Percentiles rank a stretch among this genome's conserved stretches.
These are phyloP conservation scores for Monosporascus sp. DNA, from an alignment of 2,329 filamentous ascomycete species.

Conservation along the genomic window DNA sequence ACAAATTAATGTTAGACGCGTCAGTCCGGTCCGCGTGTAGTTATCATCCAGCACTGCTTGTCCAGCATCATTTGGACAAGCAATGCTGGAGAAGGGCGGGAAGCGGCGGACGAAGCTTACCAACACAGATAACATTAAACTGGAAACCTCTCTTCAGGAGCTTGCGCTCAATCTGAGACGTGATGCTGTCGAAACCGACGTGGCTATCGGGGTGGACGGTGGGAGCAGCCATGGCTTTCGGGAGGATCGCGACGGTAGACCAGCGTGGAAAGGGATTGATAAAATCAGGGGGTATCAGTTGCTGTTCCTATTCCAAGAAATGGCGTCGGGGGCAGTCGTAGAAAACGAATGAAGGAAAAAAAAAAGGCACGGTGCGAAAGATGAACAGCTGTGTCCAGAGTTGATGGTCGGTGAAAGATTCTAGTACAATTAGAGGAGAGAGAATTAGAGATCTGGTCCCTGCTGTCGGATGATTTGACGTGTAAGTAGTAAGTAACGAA, in stretches of 20 bases:
- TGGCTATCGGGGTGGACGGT: constrained; percentile 90
- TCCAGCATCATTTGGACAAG: neutral
- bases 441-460: neutral
- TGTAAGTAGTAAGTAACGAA: neutral
- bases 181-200: constrained; percentile 99
- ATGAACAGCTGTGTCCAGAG: constrained; percentile 4
- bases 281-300: constrained; percentile 18
- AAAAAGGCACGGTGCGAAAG: constrained; percentile 1
- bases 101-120: constrained; percentile 52
- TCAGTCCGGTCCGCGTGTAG: constrained; percentile 18
- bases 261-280: constrained; percentile 17
- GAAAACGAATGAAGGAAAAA: constrained; percentile 17
- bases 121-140: constrained; percentile 99
- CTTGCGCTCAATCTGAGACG: constrained; percentile 98
- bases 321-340: constrained; percentile 24
- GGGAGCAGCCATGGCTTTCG: constrained; percentile 58
- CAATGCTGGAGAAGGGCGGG: neutral
- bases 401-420: constrained; percentile 9
- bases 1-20: constrained; percentile 25
- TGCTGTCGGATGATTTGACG: neutral
- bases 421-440: constrained; percentile 9
- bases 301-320: constrained; percentile 34
- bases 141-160: constrained; percentile 99
- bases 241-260: constrained; percentile 1
- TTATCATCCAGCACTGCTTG: too few relatives aligned